Percentiles rank a stretch among this genome's conserved stretches.
phyloP scores from a whole-genome alignment of 345 rosid genomes.

The Eucalyptus curtisii region DNA sequence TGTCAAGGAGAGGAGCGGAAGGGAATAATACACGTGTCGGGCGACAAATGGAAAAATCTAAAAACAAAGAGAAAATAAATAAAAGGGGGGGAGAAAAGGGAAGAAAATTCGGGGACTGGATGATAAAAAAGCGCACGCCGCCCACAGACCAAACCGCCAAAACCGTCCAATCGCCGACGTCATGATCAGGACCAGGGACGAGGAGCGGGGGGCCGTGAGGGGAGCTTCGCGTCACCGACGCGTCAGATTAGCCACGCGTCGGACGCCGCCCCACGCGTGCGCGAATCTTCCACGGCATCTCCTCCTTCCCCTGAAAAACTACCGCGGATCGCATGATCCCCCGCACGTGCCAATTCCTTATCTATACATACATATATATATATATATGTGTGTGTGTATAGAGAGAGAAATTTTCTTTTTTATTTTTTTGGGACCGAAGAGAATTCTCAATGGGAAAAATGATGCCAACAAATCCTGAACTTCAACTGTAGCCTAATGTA shows the following conservation, averaged over 20 bases:
- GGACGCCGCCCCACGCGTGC: neutral
- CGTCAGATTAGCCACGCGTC: neutral
- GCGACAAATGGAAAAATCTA: neutral
- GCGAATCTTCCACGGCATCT: neutral
- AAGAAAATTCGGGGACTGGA: neutral
- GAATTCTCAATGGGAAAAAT: too few relatives aligned
- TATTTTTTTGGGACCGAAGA: too few relatives aligned
- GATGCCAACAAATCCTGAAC: accelerated
- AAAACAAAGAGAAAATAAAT: neutral
- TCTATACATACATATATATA: accelerated
- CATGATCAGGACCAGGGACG: neutral
- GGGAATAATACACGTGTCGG: neutral
- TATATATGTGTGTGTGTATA: accelerated
- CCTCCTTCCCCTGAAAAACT: neutral
- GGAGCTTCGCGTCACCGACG: accelerated
- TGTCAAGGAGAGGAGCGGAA: neutral
- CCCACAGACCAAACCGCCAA: neutral
- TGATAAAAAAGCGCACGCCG: neutral
- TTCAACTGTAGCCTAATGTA: accelerated
- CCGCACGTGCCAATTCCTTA: neutral
- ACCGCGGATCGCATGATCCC: neutral
- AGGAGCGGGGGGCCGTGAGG: neutral
- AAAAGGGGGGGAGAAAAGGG: too few relatives aligned
- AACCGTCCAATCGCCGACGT: neutral
- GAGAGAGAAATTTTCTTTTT: too few relatives aligned